These are phyloP conservation scores for Blastomyces gilchristii DNA, from an alignment of 2,329 filamentous ascomycete species.

Conservation along the genomic window DNA sequence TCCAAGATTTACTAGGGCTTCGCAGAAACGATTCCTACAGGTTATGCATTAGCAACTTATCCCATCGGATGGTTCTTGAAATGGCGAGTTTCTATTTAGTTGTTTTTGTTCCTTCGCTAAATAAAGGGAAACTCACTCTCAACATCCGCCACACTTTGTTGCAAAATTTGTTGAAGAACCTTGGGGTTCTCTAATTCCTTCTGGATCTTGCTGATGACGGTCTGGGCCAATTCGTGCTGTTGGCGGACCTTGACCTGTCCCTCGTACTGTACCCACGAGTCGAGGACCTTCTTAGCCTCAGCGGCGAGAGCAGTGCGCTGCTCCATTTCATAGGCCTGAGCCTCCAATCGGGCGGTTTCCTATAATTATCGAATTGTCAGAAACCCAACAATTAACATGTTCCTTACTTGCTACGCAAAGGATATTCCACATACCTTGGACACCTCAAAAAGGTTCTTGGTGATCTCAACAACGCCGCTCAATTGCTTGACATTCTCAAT, in stretches of 20 bases:
- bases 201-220: slow-evolving; percentile 91
- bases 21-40: slow-evolving; percentile 15
- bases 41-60: slow-evolving; percentile 14
- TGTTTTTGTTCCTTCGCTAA: background rate
- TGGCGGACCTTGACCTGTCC: slow-evolving; percentile 97
- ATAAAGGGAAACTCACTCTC: slow-evolving; percentile 60
- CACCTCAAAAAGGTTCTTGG: slow-evolving; percentile 92
- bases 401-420: background rate
- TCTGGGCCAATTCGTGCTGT: slow-evolving; percentile 89
- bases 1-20: slow-evolving; percentile 15
- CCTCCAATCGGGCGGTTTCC: slow-evolving; percentile 96
- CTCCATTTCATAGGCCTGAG: slow-evolving; percentile 92
- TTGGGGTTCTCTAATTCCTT: slow-evolving; percentile 99
- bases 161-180: slow-evolving; percentile 91
- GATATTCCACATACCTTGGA: slow-evolving; percentile 63
- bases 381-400: background rate
- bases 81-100: background rate
- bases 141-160: slow-evolving; percentile 91
- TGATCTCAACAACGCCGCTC: slow-evolving; percentile 86
- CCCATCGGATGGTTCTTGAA: background rate
- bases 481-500: slow-evolving; percentile 94
- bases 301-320: slow-evolving; percentile 84
- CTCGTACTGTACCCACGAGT: slow-evolving; percentile 99
- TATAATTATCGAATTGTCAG: slow-evolving; percentile 30
- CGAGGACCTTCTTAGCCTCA: slow-evolving; percentile 90